Conservation (phyloP, 2,329 filamentous ascomycete species). For the Didymosphaeria variabile region DNA sequence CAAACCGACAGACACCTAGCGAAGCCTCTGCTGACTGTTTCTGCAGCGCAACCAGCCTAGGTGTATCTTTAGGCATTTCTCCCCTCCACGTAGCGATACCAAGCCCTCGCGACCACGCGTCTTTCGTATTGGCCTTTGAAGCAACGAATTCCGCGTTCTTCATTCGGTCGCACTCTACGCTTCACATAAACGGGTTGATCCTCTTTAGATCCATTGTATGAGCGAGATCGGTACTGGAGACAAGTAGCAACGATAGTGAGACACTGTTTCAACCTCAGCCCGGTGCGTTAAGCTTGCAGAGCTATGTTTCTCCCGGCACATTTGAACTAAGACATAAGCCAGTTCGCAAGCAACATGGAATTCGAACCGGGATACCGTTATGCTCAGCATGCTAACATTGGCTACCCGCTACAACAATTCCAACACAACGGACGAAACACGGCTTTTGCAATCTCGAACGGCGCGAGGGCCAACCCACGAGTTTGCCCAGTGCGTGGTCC, state of each 20-base stretch:
- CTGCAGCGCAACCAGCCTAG: not conserved
- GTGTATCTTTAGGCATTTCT: not conserved
- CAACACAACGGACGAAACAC: slow-evolving; percentile 37
- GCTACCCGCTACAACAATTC: slow-evolving; percentile 28
- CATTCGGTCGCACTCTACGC: not conserved
- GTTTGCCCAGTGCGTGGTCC: slow-evolving; percentile 35
- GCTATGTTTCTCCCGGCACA: not conserved
- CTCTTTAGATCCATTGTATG: not conserved
- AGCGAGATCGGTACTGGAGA: not conserved
- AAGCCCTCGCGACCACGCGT: not conserved
- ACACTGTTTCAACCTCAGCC: not conserved
- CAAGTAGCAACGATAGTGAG: slow-evolving; percentile 1
- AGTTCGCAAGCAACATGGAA: slow-evolving; percentile 24
- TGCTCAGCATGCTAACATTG: slow-evolving; percentile 12
- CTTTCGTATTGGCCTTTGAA: slow-evolving; percentile 2
- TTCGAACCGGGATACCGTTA: slow-evolving; percentile 21
- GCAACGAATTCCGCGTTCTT: not conserved
- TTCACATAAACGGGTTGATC: not conserved
- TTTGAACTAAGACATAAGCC: slow-evolving; percentile 10
- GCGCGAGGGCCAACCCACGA: slow-evolving; percentile 34
- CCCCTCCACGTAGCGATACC: not conserved
- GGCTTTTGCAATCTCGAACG: slow-evolving; percentile 29
- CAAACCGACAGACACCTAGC: too few species aligned
- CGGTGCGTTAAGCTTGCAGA: not conserved
- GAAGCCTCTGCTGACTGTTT: slow-evolving; percentile 6